Evolutionary conservation across 208 protist genomes (phyloP).

Genomic region (Wallacemonas sp.): DNA sequence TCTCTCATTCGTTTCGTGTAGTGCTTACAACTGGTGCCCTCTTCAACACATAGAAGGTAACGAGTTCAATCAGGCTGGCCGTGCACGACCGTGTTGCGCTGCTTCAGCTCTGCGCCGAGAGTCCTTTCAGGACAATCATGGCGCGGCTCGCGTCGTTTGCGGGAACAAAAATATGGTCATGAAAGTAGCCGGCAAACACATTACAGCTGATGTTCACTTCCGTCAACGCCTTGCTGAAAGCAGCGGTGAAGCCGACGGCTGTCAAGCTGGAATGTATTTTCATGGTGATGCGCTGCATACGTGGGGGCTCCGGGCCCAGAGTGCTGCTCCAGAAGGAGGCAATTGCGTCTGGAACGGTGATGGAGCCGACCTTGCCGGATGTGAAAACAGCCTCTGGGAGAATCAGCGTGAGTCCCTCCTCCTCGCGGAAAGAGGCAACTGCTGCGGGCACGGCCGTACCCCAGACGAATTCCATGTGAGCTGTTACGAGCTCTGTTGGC

Average conservation of each 20-base stretch:
- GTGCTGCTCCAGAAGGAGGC: not conserved
- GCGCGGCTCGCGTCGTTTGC: slow-evolving; percentile 1
- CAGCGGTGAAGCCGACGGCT: slow-evolving; percentile 44
- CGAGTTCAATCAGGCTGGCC: too few relatives aligned
- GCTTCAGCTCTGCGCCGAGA: slow-evolving; percentile 3
- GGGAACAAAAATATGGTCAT: slow-evolving; percentile 52
- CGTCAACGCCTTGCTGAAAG: slow-evolving; percentile 33
- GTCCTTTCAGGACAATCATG: slow-evolving; percentile 12
- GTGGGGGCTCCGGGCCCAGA: not conserved
- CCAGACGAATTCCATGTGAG: slow-evolving; percentile 4
- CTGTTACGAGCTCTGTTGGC: slow-evolving; percentile 5
- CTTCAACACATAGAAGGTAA: too few relatives aligned
- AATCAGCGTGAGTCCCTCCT: slow-evolving; percentile 32
- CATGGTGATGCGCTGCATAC: slow-evolving; percentile 49
- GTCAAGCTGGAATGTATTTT: slow-evolving; percentile 43
- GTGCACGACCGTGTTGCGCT: not conserved
- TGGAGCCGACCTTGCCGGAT: not conserved
- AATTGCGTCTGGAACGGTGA: not conserved
- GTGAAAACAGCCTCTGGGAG: slow-evolving; percentile 17
- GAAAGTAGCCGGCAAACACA: slow-evolving; percentile 41
- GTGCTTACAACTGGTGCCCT: too few relatives aligned
- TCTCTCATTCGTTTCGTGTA: too few relatives aligned
- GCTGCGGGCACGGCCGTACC: slow-evolving; percentile 10
- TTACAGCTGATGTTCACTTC: slow-evolving; percentile 44
- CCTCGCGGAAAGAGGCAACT: slow-evolving; percentile 19